Percentiles rank a stretch among this genome's conserved stretches.
Conservation (phyloP, 371 early-diverging fungal species). For the Sporodiniella umbellata region DNA sequence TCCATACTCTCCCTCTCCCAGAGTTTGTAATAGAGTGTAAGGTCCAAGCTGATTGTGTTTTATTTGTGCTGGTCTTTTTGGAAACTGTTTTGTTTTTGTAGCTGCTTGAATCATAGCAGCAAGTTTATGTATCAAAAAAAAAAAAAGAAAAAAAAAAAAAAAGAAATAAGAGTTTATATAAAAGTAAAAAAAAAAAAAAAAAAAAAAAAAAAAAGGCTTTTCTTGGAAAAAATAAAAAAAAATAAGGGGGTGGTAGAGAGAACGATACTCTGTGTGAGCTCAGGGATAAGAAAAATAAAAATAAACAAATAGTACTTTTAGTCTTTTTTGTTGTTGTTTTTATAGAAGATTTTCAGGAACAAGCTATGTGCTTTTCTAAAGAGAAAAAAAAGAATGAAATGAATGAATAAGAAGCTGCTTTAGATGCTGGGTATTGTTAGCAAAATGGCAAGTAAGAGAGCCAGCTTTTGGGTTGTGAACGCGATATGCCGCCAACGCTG, state of each 20-base stretch:
- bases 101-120: background rate
- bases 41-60: constrained; percentile 18
- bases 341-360: no score
- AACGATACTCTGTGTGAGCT: no score
- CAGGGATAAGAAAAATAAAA: no score
- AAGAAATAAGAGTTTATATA: background rate
- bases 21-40: constrained; percentile 17
- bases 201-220: background rate
- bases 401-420: no score
- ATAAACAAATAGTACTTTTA: no score
- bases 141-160: background rate
- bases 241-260: no score
- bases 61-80: constrained; percentile 12
- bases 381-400: no score
- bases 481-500: constrained; percentile 10
- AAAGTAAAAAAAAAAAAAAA: background rate
- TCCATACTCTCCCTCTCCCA: constrained; percentile 92
- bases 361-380: no score
- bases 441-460: constrained; percentile 12
- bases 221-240: no score
- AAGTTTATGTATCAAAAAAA: background rate
- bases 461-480: background rate
- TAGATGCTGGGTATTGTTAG: background rate
- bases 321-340: no score
- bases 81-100: background rate